Evolutionary conservation across 2,329 filamentous ascomycete species (phyloP), one percentile per base, ranked within the genome.

Genomic region (Pseudogymnoascus sp.): DNA sequence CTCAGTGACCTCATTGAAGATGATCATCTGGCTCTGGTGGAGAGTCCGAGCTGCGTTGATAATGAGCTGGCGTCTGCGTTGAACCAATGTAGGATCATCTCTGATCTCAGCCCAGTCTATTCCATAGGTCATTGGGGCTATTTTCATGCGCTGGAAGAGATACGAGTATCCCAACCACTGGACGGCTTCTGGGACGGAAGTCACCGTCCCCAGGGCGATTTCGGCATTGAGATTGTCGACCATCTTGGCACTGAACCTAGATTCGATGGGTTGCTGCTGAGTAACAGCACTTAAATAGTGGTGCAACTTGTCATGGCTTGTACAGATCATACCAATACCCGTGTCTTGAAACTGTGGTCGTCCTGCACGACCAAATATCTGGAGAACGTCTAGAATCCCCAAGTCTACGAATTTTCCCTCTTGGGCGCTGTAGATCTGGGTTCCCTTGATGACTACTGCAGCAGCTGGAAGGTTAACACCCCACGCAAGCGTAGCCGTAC

Each of bases 141-240:
- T 85, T 73, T 90, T 87, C 94, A 99, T 99, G 40, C 94, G 89
- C 40, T 99, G 93, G 73, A 96, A 99, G 0, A 99, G 81, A 72
- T 97, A 99, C 0, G 93, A 97, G 74, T 99, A 99, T 12, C 95
- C 93, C 33, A 99, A 88, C 94, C 94, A 99, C 67, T 95, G 91
- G 1, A 97, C 92, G 0, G 91, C 94, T 77, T 99, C 95, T 1
- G 88, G 81, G 1, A 99, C 89, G 0, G 93, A 96, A 0, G 93
- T 97, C 16, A 99, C 95, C 0, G 95, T 99, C 0, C 94, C 94
- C 7, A 99, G 77, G 0, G 92, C 85, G 66, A 99, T 92, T 73
- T 99, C 94, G 0, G 94, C 94, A 68, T 99, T 99, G 64, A 99
- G 77, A 68, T 99, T 99, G 74, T 99, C 94, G 1, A 99, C 92